Evolutionary conservation across 2,329 filamentous ascomycete genomes (phyloP), one percentile per base, ranked within the genome.

Genomic region (Colletotrichum neosansevieriae): DNA sequence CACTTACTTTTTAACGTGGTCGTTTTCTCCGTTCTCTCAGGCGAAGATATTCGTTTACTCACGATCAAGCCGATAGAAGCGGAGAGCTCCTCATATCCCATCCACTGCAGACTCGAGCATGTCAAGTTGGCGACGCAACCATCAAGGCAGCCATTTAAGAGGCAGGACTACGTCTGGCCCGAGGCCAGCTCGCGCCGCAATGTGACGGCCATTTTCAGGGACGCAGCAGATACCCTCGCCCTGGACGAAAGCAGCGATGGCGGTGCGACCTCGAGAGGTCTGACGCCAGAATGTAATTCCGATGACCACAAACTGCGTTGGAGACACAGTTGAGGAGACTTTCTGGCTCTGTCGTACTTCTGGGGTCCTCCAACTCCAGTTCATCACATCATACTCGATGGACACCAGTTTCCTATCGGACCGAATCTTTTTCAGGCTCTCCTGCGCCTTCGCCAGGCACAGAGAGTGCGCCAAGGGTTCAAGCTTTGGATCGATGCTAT

Each of bases 381-480:
- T 19, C 49, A 53, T 3, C 1, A 53, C 29, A 53, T 53, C 29
- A 0, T 53, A 1, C 49, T 53, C 15, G 15, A 53, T 0, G 49
- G 49, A 4, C 49, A 36, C 1, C 49, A 36, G 0, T 53, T 53
- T 32, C 49, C 49, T 15, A 10, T 36, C 1, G 49, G 49, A 0
- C 49, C 29, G 2, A 53, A 53, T 6, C 29, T 53, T 17, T 53
- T 4, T 10, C 49, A 53, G 2, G 49, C 49, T 36, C 49, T 53
- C 1, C 15, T 53, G 49, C 49, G 36, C 3, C 49, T 53, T 6
- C 29, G 49, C 12, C 29, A 15, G 5, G 34, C 29, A 11, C 15
- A 53, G 24, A 53, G 49, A 53, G 34, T 53, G 13, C 49, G 49
- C 49, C 49, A 53, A 2, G 49, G 49, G 4, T 53, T 53, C 49